phyloP scores from a whole-genome alignment of 345 rosid species.

The Euphorbia pulcherrima region DNA sequence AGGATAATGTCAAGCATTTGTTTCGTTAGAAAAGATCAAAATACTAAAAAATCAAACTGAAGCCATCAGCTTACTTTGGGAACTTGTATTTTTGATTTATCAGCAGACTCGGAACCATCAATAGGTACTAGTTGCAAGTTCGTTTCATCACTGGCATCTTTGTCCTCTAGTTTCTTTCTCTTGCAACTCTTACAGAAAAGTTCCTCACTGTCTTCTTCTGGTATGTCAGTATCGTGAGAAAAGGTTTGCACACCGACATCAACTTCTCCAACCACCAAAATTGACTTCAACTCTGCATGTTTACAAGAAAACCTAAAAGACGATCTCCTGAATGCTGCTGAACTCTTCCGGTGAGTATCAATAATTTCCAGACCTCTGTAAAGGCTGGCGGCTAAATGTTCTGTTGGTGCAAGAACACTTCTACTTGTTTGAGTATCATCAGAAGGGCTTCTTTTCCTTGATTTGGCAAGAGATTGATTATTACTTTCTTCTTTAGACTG shows the following conservation, averaged over 20 bases:
- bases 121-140: constrained; percentile 62
- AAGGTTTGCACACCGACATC: constrained; percentile 84
- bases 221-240: constrained; percentile 39
- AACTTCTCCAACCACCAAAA: constrained; percentile 45
- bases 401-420: constrained; percentile 46
- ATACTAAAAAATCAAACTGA: background rate
- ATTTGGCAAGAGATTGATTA: constrained; percentile 36
- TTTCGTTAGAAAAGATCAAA: background rate
- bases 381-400: constrained; percentile 88
- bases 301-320: constrained; percentile 63
- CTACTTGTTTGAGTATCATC: constrained; percentile 35
- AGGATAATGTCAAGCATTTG: constrained; percentile 7
- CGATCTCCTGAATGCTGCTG: constrained; percentile 68
- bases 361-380: constrained; percentile 89
- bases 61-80: constrained; percentile 60
- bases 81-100: constrained; percentile 61
- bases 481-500: constrained; percentile 42
- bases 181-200: constrained; percentile 65
- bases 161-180: constrained; percentile 38
- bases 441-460: constrained; percentile 31
- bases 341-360: constrained; percentile 62
- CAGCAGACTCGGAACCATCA: constrained; percentile 51
- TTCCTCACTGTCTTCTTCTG: constrained; percentile 32
- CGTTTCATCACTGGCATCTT: constrained; percentile 43
- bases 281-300: constrained; percentile 48